phyloP scores from a whole-genome alignment of 2,329 filamentous ascomycete genomes.

The Cladophialophora exuberans region DNA sequence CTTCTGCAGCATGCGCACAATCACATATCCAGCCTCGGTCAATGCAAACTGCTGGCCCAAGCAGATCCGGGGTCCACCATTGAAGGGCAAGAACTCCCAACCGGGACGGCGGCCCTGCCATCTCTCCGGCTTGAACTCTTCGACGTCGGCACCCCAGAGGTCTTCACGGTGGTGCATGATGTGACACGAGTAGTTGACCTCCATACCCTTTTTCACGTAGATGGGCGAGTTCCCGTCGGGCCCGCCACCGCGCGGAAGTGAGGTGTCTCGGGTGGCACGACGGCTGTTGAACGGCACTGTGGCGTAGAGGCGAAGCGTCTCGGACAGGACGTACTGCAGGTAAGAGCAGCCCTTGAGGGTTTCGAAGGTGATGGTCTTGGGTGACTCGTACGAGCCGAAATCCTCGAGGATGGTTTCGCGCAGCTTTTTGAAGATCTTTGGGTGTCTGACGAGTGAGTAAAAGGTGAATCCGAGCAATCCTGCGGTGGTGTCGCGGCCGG shows the following conservation, averaged over 20 bases:
- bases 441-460: conserved; percentile 50
- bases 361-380: conserved; percentile 47
- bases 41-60: conserved; percentile 71
- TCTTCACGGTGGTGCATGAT: conserved; percentile 53
- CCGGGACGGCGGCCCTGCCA: conserved; percentile 73
- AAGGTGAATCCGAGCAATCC: conserved; percentile 51
- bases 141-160: conserved; percentile 30
- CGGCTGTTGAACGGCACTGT: conserved; percentile 52
- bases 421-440: conserved; percentile 42
- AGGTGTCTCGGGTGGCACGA: conserved; percentile 45
- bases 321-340: conserved; percentile 37
- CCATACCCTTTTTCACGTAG: conserved; percentile 48
- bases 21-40: conserved; percentile 69
- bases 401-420: conserved; percentile 40
- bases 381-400: conserved; percentile 46
- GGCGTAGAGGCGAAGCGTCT: conserved; percentile 50
- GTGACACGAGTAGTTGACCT: conserved; percentile 49
- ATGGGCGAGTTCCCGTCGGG: conserved; percentile 49
- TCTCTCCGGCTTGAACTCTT: conserved; percentile 65
- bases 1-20: conserved; percentile 72
- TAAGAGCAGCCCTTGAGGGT: conserved; percentile 46
- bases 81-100: conserved; percentile 54
- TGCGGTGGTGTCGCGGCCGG: conserved; percentile 59
- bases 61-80: conserved; percentile 34
- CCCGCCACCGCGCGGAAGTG: conserved; percentile 60